Evolutionary conservation across 2,329 filamentous ascomycete genomes (phyloP).

Genomic region (Neofusicoccum parvum): DNA sequence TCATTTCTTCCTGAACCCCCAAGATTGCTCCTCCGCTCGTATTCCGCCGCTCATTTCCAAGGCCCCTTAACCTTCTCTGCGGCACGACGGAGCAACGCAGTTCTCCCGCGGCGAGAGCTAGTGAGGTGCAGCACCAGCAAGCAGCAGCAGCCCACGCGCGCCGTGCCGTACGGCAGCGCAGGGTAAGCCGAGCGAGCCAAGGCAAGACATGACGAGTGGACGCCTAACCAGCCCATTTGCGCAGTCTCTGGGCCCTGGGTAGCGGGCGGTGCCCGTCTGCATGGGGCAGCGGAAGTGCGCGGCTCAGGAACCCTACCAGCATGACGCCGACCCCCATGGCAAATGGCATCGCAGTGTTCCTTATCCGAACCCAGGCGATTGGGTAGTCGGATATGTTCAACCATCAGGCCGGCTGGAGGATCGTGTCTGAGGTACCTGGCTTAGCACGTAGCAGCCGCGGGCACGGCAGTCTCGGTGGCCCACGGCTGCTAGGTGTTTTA

Average conservation of each 20-base stretch:
- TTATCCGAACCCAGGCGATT: constrained; percentile 12
- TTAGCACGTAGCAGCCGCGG: neutral
- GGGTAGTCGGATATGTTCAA: neutral
- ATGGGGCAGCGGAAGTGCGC: constrained; percentile 16
- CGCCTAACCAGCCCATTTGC: neutral
- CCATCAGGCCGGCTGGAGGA: neutral
- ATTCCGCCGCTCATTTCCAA: constrained; percentile 6
- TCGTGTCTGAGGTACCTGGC: neutral
- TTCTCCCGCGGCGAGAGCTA: constrained; percentile 5
- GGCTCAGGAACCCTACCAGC: constrained; percentile 6
- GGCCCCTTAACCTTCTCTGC: neutral
- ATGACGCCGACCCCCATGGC: neutral
- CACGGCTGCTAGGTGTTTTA: neutral
- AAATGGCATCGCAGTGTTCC: neutral
- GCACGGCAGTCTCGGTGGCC: neutral
- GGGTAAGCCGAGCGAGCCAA: constrained; percentile 8
- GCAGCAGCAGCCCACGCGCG: constrained; percentile 3
- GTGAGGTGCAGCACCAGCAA: neutral
- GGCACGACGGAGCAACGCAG: neutral
- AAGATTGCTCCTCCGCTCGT: neutral
- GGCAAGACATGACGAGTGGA: constrained; percentile 8
- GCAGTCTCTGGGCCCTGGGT: neutral
- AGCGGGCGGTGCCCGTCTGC: constrained; percentile 2
- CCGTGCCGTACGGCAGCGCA: constrained; percentile 13
- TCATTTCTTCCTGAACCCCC: neutral